Percentiles rank a stretch among this genome's conserved stretches.
Evolutionary conservation across 768 basidiomycete genomes (phyloP).

Genomic region (Leccinum sublutescens): DNA sequence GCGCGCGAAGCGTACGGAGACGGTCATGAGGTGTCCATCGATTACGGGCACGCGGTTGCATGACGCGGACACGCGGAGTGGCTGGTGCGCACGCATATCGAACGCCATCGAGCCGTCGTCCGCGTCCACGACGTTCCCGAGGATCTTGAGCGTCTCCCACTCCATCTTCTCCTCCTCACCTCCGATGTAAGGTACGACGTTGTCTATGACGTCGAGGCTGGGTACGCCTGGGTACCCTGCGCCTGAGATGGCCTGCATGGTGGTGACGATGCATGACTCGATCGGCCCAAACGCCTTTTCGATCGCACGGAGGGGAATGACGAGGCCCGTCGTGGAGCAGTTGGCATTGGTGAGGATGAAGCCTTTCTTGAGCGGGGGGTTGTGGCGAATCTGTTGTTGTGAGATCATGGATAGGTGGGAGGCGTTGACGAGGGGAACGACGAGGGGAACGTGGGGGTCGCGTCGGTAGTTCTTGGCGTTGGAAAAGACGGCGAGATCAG

Average conservation of each 20-base stretch:
- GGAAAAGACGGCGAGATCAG: slow-evolving; percentile 91
- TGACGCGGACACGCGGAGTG: slow-evolving; percentile 86
- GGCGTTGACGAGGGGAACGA: slow-evolving; percentile 95
- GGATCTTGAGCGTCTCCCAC: slow-evolving; percentile 98
- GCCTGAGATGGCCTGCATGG: slow-evolving; percentile 97
- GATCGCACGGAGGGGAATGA: slow-evolving; percentile 87
- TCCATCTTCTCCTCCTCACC: slow-evolving; percentile 99
- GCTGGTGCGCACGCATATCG: slow-evolving; percentile 79
- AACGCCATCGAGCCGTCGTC: slow-evolving; percentile 61
- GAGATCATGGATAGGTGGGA: slow-evolving; percentile 79
- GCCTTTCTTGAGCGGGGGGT: slow-evolving; percentile 70
- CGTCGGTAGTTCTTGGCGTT: slow-evolving; percentile 96
- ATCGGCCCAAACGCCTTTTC: slow-evolving; percentile 93
- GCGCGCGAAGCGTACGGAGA: slow-evolving; percentile 78
- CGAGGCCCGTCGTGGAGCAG: slow-evolving; percentile 92
- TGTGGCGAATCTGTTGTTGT: slow-evolving; percentile 72
- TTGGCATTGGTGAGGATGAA: slow-evolving; percentile 99
- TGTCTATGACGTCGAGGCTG: slow-evolving; percentile 89
- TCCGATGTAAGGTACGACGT: slow-evolving; percentile 90
- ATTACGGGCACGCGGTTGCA: slow-evolving; percentile 96
- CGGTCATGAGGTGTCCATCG: slow-evolving; percentile 91
- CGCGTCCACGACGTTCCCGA: slow-evolving; percentile 70
- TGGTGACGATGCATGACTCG: slow-evolving; percentile 87
- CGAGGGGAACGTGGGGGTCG: slow-evolving; percentile 89
- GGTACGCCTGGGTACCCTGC: slow-evolving; percentile 96